These are phyloP conservation scores for Boletus rubropictus DNA, from an alignment of 768 basidiomycete species.

Conservation along the genomic window DNA sequence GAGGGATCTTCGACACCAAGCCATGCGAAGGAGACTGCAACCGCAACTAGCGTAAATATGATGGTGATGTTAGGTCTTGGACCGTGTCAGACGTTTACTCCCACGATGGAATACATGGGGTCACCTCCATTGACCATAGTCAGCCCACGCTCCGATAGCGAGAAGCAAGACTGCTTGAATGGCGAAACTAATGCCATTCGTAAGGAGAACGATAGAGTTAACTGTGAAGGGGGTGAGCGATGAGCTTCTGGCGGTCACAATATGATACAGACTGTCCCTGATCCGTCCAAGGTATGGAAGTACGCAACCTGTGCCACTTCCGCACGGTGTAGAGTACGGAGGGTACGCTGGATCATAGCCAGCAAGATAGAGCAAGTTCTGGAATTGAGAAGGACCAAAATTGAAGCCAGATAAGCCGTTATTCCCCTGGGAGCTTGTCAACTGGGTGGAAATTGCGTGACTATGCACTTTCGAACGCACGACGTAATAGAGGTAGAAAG, in stretches of 20 bases:
- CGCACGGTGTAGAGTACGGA: constrained; percentile 49
- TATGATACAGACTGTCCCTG: constrained; percentile 47
- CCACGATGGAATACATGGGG: background rate
- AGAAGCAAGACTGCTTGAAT: constrained; percentile 65
- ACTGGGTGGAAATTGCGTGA: background rate
- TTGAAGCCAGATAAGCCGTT: constrained; percentile 66
- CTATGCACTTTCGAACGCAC: constrained; percentile 17
- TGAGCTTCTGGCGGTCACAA: background rate
- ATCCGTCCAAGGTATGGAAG: constrained; percentile 58
- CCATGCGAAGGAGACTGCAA: constrained; percentile 73
- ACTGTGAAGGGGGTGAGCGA: constrained; percentile 36
- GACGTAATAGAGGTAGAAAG: constrained; percentile 57
- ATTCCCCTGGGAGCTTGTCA: constrained; percentile 42
- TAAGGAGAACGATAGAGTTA: constrained; percentile 72
- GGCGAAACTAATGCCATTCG: constrained; percentile 75
- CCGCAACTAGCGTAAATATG: constrained; percentile 60
- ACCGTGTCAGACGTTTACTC: background rate
- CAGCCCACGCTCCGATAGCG: constrained; percentile 71
- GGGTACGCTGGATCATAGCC: constrained; percentile 61
- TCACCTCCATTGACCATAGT: constrained; percentile 79
- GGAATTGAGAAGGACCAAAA: constrained; percentile 70
- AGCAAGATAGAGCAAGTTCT: constrained; percentile 67
- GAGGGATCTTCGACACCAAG: constrained; percentile 63
- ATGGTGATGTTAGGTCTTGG: constrained; percentile 70
- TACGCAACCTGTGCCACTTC: constrained; percentile 48